phyloP scores from a whole-genome alignment of 2,329 filamentous ascomycete genomes.

The Curvularia spicifera region DNA sequence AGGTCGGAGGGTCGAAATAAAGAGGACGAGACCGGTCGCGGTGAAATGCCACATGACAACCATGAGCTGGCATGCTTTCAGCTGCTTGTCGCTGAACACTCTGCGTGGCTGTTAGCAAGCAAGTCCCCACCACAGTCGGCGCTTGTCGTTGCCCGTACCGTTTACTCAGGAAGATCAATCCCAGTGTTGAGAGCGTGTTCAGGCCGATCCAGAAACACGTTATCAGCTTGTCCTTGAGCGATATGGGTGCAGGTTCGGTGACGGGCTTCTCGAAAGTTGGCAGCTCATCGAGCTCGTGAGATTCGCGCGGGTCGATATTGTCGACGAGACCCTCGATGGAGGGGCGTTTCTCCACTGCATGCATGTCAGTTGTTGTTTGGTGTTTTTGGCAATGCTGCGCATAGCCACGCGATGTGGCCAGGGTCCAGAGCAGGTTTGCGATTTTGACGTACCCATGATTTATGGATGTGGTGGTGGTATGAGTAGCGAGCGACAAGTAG shows the following conservation, averaged over 20 bases:
- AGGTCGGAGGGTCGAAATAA: constrained; percentile 50
- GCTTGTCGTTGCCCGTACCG: constrained; percentile 39
- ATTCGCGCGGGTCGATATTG: constrained; percentile 46
- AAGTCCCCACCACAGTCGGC: neutral
- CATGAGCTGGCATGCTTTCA: constrained; percentile 54
- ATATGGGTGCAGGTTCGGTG: constrained; percentile 32
- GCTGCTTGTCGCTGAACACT: constrained; percentile 54
- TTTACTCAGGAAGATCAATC: constrained; percentile 56
- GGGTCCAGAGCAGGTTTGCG: constrained; percentile 2
- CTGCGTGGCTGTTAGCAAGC: constrained; percentile 45
- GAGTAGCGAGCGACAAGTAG: constrained; percentile 33
- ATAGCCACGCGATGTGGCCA: constrained; percentile 7
- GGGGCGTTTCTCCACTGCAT: constrained; percentile 46
- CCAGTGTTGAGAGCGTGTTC: constrained; percentile 54
- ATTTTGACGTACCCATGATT: constrained; percentile 37
- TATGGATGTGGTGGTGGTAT: constrained; percentile 22
- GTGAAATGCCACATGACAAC: constrained; percentile 58
- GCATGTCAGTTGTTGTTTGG: constrained; percentile 28
- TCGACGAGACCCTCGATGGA: constrained; percentile 49
- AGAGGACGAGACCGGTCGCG: constrained; percentile 54
- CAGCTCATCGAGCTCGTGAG: constrained; percentile 43
- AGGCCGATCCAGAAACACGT: constrained; percentile 52
- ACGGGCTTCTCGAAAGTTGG: constrained; percentile 43
- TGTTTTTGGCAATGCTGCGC: neutral
- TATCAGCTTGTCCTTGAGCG: constrained; percentile 48